Percentiles rank a stretch among this genome's conserved stretches.
These are phyloP conservation scores for Acacia pycnantha DNA, from an alignment of 331 rosid genomes.

Conservation along the genomic window DNA sequence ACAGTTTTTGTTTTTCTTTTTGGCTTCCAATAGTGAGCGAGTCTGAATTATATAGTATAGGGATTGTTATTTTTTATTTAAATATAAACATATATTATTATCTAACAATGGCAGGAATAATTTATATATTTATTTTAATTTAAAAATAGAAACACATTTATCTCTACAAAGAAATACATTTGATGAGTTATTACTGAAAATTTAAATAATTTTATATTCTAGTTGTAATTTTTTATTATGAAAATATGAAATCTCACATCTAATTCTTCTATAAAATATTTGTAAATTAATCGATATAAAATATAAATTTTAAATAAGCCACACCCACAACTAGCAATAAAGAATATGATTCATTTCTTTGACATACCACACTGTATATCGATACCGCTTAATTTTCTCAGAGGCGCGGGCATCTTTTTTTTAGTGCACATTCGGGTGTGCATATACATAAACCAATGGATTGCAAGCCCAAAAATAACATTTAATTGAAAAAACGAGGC, in stretches of 20 bases:
- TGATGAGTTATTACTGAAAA: not conserved
- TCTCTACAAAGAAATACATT: not conserved
- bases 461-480: not conserved
- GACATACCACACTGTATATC: not conserved
- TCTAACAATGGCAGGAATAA: not conserved
- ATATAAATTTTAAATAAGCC: not conserved
- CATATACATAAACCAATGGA: not conserved
- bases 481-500: not conserved
- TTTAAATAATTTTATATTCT: not conserved
- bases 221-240: not conserved
- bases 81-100: not conserved
- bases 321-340: not conserved
- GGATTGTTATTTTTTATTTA: not conserved
- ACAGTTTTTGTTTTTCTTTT: not conserved
- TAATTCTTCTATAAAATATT: not conserved
- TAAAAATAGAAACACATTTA: not conserved
- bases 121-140: not conserved
- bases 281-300: not conserved
- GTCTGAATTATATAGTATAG: too few species aligned
- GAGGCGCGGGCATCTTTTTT: not conserved
- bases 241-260: not conserved
- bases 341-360: not conserved
- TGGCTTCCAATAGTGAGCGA: not conserved
- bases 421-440: not conserved
- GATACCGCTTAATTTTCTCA: not conserved